Conservation (phyloP, 805 yeast species). For the Brettanomyces nanus region DNA sequence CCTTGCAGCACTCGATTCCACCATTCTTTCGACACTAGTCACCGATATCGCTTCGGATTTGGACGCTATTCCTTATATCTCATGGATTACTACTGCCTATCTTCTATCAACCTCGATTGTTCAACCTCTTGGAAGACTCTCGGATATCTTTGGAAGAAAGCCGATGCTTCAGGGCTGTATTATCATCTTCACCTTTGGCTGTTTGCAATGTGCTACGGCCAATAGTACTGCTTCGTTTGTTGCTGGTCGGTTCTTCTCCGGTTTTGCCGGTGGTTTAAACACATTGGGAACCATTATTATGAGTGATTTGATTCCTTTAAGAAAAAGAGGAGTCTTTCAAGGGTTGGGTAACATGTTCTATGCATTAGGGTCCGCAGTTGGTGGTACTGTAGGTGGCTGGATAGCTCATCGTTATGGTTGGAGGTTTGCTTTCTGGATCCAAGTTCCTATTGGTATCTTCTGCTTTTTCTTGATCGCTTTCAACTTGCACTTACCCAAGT, state of each 20-base stretch:
- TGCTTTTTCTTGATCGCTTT: constrained; percentile 32
- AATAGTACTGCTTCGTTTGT: constrained; percentile 40
- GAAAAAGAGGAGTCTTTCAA: constrained; percentile 78
- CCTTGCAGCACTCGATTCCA: constrained; percentile 58
- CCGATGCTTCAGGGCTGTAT: constrained; percentile 43
- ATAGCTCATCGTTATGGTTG: constrained; percentile 50
- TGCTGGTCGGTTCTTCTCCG: constrained; percentile 61
- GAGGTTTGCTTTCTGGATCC: constrained; percentile 55
- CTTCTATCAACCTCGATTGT: constrained; percentile 61
- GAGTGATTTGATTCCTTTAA: constrained; percentile 72
- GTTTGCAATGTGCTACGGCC: constrained; percentile 47
- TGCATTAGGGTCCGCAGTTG: constrained; percentile 71
- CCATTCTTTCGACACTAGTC: constrained; percentile 59
- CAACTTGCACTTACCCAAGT: constrained; percentile 35
- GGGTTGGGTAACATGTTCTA: constrained; percentile 76
- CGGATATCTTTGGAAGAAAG: constrained; percentile 67
- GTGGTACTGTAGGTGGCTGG: constrained; percentile 59
- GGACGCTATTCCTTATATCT: constrained; percentile 49
- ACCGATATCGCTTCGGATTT: constrained; percentile 64
- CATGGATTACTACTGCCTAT: constrained; percentile 72
- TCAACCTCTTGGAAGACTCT: constrained; percentile 66
- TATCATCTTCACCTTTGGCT: constrained; percentile 47
- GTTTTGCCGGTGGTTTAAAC: constrained; percentile 87
- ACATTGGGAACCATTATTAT: constrained; percentile 70
- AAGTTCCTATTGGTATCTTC: constrained; percentile 41